Evolutionary conservation across 257 asterid genomes (phyloP), one percentile per base, ranked within the genome.

Genomic region (Solanum clarkiae): DNA sequence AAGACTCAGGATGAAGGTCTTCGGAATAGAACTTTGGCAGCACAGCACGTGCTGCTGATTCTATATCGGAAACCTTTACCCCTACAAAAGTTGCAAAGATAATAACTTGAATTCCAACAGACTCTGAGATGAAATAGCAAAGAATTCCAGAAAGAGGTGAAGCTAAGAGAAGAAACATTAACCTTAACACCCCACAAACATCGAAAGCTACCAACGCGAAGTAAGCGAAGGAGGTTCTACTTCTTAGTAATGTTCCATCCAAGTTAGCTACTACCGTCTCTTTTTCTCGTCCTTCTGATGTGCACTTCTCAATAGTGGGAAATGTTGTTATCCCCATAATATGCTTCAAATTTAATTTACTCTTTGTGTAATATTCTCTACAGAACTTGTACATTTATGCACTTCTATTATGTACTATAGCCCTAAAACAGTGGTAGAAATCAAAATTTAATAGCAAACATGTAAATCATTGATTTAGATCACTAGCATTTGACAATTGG

Each of bases 131-230:
- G 11, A 84, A 66, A 18, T 59, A 44, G 54, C 57, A 54, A 55
- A 90, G 10, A 8, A 90, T 9, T 20, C 66, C 63, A 1, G 77
- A 85, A 0, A 86, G 1, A 3, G 91, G 92, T n/a, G 87, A 51
- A 22, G 59, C 26, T n/a, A 88, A 26, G 29, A 90, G 74, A 8
- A 90, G 65, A 54, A 86, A 68, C 5, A 88, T 65, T 13, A 88
- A 71, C 71, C 92, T 56, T 4, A 77, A 66, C 13, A 88, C 22
- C 10, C 92, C 89, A 17, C 88, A 87, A 8, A 88, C 88, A 16
- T 90, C 92, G 51, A 88, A 86, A 0, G 92, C 92, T 6, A 88
- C 66, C 12, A 90, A 51, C 0, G 89, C 89, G 2, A 88, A 88
- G 29, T 88, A 90, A 9, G 90, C 47, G 82, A 90, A 86, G 5